Percentiles rank a stretch among this genome's conserved stretches.
phyloP scores from a whole-genome alignment of 2,329 filamentous ascomycete species.

The Amphichorda felina region DNA sequence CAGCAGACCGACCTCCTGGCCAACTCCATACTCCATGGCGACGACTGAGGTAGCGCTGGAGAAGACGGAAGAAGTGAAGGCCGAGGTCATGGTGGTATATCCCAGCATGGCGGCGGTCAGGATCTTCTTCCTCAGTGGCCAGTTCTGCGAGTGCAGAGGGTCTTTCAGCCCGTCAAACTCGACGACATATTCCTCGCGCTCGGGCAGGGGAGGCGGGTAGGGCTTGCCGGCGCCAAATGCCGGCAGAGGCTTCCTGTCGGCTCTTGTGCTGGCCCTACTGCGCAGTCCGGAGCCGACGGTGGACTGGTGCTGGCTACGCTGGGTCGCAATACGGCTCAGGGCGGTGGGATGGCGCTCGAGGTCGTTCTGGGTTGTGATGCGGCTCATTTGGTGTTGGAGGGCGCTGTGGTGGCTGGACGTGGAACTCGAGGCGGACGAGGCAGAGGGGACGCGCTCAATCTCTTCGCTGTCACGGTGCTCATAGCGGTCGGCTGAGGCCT shows the following conservation, averaged over 20 bases:
- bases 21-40: constrained; percentile 46
- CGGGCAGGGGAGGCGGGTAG: constrained; percentile 58
- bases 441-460: constrained; percentile 48
- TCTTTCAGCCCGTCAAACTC: constrained; percentile 79
- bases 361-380: constrained; percentile 53
- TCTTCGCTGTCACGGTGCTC: constrained; percentile 32
- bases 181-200: constrained; percentile 66
- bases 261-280: constrained; percentile 27
- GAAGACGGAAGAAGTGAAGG: constrained; percentile 68
- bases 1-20: constrained; percentile 48
- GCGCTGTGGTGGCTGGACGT: constrained; percentile 23
- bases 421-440: constrained; percentile 37
- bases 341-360: constrained; percentile 59
- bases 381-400: constrained; percentile 38
- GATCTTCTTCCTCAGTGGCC: constrained; percentile 69
- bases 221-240: constrained; percentile 63
- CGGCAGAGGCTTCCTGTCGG: constrained; percentile 49
- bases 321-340: constrained; percentile 60
- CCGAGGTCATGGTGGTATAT: constrained; percentile 59
- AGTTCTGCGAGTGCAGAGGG: constrained; percentile 79
- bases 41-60: constrained; percentile 51
- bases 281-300: constrained; percentile 49
- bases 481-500: constrained; percentile 32
- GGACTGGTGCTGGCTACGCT: constrained; percentile 55
- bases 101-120: constrained; percentile 56